Conservation (phyloP, 352 stramenopile species). For the Elongisporangium prolatum region DNA sequence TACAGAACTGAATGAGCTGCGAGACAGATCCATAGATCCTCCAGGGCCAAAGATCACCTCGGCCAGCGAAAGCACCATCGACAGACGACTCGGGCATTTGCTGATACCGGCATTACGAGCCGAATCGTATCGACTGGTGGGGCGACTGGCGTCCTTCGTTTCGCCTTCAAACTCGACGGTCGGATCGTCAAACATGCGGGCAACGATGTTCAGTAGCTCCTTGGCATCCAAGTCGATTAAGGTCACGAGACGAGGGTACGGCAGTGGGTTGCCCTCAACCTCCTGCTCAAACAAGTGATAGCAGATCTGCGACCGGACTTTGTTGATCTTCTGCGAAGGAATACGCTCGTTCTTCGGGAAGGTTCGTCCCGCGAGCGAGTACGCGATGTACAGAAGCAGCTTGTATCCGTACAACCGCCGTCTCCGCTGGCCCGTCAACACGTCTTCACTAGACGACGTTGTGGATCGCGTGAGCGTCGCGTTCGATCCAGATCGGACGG, state of each 20-base stretch:
- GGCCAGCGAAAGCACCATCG: conserved; percentile 79
- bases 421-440: conserved; percentile 46
- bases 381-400: conserved; percentile 88
- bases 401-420: conserved; percentile 82
- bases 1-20: conserved; percentile 65
- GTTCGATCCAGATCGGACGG: conserved; percentile 2
- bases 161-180: conserved; percentile 86
- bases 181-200: conserved; percentile 73
- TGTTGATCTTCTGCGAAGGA: conserved; percentile 54
- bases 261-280: conserved; percentile 18
- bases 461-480: conserved; percentile 12
- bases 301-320: conserved; percentile 76
- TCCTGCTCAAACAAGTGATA: conserved; percentile 83
- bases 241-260: conserved; percentile 81
- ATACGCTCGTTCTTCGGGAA: conserved; percentile 87
- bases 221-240: conserved; percentile 77
- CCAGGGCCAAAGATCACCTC: conserved; percentile 70
- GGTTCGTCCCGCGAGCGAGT: conserved; percentile 83
- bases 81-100: conserved; percentile 78
- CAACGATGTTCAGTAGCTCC: conserved; percentile 79
- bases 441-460: conserved; percentile 32
- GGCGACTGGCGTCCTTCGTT: conserved; percentile 41
- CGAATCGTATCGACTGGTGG: conserved; percentile 72
- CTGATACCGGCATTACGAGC: conserved; percentile 63
- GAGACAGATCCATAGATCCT: conserved; percentile 20